Percentiles rank a stretch among this genome's conserved stretches.
These are phyloP conservation scores for Collybiopsis confluens DNA, from an alignment of 768 basidiomycete species.

Conservation along the genomic window DNA sequence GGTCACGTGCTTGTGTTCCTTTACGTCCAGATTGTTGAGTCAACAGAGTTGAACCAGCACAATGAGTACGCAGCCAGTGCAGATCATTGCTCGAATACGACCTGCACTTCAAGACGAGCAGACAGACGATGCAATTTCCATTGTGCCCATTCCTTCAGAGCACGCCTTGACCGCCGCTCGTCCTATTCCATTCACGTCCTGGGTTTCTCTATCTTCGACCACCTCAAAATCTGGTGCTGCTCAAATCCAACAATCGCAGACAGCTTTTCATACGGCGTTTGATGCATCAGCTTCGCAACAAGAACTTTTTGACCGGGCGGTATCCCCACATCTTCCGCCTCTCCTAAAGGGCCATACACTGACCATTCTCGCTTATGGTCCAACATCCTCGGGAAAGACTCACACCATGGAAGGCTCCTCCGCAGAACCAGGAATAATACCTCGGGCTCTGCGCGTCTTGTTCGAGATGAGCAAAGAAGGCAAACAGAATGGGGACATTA, in stretches of 20 bases:
- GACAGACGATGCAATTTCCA: background rate
- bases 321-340: background rate
- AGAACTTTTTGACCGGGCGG: constrained; percentile 3
- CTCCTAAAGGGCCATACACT: constrained; percentile 40
- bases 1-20: background rate
- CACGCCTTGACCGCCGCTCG: constrained; percentile 1
- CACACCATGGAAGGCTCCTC: constrained; percentile 87
- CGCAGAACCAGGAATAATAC: constrained; percentile 79
- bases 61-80: constrained; percentile 4
- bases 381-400: constrained; percentile 89
- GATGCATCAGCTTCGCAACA: background rate
- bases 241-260: background rate
- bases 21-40: background rate
- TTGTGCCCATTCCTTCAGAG: background rate
- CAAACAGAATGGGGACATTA: background rate
- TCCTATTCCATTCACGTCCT: constrained; percentile 3
- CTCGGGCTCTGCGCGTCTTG: constrained; percentile 68
- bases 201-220: constrained; percentile 3
- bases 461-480: constrained; percentile 43
- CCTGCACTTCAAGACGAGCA: constrained; percentile 1
- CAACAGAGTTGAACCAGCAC: background rate
- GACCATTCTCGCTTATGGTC: constrained; percentile 88
- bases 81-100: constrained; percentile 6
- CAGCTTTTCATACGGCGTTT: constrained; percentile 1
- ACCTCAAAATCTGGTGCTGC: background rate